A percentile compares a stretch with the other conserved stretches of the same genome.
Conservation (phyloP, 2,329 filamentous ascomycete species). For the Ramichloridium luteum region DNA sequence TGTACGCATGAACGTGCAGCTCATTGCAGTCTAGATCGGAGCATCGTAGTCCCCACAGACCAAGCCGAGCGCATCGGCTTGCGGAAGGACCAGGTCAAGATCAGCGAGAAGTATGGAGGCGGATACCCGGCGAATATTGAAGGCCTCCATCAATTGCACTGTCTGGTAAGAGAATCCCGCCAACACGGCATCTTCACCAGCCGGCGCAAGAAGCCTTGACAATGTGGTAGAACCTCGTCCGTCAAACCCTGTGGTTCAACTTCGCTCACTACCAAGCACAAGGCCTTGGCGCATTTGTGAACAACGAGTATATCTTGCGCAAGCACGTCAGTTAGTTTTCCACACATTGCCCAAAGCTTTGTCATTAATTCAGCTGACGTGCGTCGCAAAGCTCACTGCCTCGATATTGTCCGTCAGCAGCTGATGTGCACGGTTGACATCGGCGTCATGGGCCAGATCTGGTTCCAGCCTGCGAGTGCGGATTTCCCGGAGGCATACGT, state of each 20-base stretch:
- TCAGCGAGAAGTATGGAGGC: slow-evolving; percentile 43
- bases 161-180: slow-evolving; percentile 29
- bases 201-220: neutral
- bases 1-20: too few species aligned
- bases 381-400: slow-evolving; percentile 44
- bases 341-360: too few species aligned
- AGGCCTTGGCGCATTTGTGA: slow-evolving; percentile 42
- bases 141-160: slow-evolving; percentile 46
- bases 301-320: slow-evolving; percentile 42
- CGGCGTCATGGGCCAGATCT: slow-evolving; percentile 49
- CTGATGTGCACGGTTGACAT: slow-evolving; percentile 52
- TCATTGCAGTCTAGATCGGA: slow-evolving; percentile 32
- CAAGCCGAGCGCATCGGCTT: slow-evolving; percentile 41
- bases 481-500: slow-evolving; percentile 38
- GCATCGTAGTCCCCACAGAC: slow-evolving; percentile 38
- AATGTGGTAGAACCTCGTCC: slow-evolving; percentile 40
- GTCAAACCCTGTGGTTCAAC: slow-evolving; percentile 48
- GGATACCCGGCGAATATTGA: slow-evolving; percentile 48
- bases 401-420: slow-evolving; percentile 50
- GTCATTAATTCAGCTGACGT: too few species aligned
- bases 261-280: slow-evolving; percentile 43
- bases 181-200: neutral
- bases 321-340: slow-evolving; percentile 44
- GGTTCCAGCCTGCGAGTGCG: slow-evolving; percentile 35
- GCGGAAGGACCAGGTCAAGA: slow-evolving; percentile 43